These are phyloP conservation scores for Ustilago shanxiensis DNA, from an alignment of 1,284 basidiomycete genomes.

Conservation along the genomic window DNA sequence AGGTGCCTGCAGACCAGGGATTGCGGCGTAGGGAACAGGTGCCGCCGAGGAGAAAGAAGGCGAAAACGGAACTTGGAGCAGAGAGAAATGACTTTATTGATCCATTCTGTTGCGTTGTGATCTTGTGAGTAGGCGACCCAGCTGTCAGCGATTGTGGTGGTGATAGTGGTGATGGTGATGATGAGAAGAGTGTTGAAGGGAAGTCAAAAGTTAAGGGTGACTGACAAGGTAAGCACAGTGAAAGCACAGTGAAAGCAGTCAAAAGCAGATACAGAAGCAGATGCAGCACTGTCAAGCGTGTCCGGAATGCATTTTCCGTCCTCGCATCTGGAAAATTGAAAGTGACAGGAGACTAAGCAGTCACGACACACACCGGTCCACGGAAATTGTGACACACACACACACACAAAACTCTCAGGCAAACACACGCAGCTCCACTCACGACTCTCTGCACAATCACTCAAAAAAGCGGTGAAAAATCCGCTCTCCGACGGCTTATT, in stretches of 20 bases:
- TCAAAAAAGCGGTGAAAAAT: not conserved
- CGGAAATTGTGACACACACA: constrained; percentile 5
- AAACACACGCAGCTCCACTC: not conserved
- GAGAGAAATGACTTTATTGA: not conserved
- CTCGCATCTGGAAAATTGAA: not conserved
- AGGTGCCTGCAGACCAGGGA: not conserved
- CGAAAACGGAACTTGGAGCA: not conserved
- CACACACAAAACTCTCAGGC: not conserved
- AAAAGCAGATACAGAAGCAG: too few species aligned
- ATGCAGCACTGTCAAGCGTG: not conserved
- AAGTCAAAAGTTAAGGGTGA: not conserved
- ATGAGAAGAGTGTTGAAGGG: too few species aligned
- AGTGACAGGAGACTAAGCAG: not conserved
- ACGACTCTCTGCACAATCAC: not conserved
- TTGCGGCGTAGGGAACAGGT: not conserved
- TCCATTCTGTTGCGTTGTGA: not conserved
- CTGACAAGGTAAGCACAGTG: not conserved
- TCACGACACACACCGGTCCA: constrained; percentile 2
- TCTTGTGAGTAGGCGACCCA: not conserved
- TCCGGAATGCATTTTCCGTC: constrained; percentile 3
- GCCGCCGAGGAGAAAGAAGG: not conserved
- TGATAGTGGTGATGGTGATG: too few species aligned
- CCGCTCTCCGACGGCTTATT: constrained; percentile 3
- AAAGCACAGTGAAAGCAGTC: constrained; percentile 2
- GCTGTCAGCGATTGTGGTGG: not conserved